phyloP scores from a whole-genome alignment of 148 eudicot species.

The Arbutus unedo region DNA sequence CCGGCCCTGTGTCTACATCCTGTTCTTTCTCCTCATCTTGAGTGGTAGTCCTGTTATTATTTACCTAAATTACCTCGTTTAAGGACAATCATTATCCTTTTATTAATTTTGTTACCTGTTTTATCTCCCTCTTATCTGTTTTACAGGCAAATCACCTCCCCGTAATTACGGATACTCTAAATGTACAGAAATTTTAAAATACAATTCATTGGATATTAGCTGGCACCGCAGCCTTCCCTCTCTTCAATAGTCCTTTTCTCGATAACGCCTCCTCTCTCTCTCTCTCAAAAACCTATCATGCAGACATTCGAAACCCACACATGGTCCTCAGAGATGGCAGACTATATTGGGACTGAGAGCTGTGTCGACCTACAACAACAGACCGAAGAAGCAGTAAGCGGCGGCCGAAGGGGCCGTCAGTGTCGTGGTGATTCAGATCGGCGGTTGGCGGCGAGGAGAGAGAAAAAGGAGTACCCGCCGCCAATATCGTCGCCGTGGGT shows the following conservation, averaged over 20 bases:
- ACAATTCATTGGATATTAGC: conserved; percentile 19
- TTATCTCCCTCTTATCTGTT: neutral
- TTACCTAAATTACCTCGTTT: neutral
- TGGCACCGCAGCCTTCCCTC: conserved; percentile 26
- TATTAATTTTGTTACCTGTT: neutral
- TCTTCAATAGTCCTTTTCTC: conserved; percentile 25
- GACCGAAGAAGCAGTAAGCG: neutral
- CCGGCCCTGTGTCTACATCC: too few relatives aligned
- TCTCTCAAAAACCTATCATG: neutral
- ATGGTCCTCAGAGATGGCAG: conserved; percentile 17
- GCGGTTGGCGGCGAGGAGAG: neutral
- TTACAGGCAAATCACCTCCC: neutral
- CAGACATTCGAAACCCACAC: neutral
- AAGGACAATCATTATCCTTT: neutral
- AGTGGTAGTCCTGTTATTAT: too few relatives aligned
- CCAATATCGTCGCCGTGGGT: conserved; percentile 20
- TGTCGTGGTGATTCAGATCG: neutral
- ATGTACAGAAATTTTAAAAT: neutral
- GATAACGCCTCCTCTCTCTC: conserved; percentile 4
- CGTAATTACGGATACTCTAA: neutral
- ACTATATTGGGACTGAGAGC: conserved; percentile 34
- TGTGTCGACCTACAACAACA: conserved; percentile 17
- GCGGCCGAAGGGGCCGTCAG: neutral
- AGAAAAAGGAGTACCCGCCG: conserved; percentile 29
- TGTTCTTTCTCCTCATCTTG: too few relatives aligned